A percentile compares a stretch with the other conserved stretches of the same genome.
phyloP scores from a whole-genome alignment of 768 basidiomycete species.

The Kwoniella dendrophila region DNA sequence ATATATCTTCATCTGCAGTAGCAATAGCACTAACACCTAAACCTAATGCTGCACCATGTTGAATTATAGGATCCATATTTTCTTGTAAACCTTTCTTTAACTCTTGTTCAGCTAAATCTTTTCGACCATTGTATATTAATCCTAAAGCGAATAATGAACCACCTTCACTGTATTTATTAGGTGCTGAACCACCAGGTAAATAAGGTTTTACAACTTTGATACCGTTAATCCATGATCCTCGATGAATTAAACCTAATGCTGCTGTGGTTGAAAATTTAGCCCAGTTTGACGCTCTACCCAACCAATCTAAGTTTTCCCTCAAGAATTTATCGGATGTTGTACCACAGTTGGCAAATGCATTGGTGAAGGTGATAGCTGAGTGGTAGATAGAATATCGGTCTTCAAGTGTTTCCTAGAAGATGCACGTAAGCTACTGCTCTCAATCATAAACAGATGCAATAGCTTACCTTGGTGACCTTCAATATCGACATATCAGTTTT shows the following conservation, averaged over 20 bases:
- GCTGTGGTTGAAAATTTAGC: conserved; percentile 98
- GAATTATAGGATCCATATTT: conserved; percentile 78
- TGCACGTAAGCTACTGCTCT: too few relatives aligned
- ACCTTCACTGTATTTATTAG: conserved; percentile 89
- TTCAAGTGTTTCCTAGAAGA: conserved; percentile 10
- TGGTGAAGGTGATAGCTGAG: conserved; percentile 91
- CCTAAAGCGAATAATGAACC: conserved; percentile 95
- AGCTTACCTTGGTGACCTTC: conserved; percentile 80
- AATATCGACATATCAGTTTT: conserved; percentile 87
- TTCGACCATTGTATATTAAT: conserved; percentile 81
- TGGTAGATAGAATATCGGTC: conserved; percentile 96
- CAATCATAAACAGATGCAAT: too few relatives aligned
- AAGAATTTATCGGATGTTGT: conserved; percentile 93
- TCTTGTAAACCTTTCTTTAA: conserved; percentile 64
- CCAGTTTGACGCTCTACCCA: conserved; percentile 94
- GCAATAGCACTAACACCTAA: conserved; percentile 96
- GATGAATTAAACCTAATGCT: conserved; percentile 94
- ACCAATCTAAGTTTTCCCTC: conserved; percentile 95
- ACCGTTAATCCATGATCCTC: conserved; percentile 91
- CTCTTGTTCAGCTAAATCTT: conserved; percentile 73
- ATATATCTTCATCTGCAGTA: conserved; percentile 81
- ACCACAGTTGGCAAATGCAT: conserved; percentile 98
- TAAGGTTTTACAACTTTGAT: conserved; percentile 91
- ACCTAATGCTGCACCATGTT: conserved; percentile 95
- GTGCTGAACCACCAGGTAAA: conserved; percentile 69